These are phyloP conservation scores for Rubia yunnanensis DNA, from an alignment of 257 asterid genomes.

Conservation along the genomic window DNA sequence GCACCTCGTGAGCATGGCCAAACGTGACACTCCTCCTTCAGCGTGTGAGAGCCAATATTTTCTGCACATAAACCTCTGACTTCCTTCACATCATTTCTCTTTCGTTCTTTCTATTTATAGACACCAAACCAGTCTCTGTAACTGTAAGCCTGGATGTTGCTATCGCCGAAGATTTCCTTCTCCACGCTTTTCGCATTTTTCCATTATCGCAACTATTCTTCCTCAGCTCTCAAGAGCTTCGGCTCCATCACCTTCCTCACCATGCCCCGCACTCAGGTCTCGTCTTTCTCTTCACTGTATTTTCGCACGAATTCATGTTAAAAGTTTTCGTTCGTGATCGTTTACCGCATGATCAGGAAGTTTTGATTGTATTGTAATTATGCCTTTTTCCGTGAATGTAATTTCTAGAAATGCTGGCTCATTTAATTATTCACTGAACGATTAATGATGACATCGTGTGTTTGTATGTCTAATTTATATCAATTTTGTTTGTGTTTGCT, in stretches of 20 bases:
- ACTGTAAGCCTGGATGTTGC: slow-evolving; percentile 40
- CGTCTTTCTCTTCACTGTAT: background rate
- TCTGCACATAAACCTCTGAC: background rate
- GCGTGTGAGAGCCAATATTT: too few species aligned
- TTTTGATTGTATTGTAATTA: background rate
- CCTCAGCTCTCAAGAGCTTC: slow-evolving; percentile 20
- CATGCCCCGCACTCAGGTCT: slow-evolving; percentile 62
- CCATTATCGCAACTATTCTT: background rate
- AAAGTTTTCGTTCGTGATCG: background rate
- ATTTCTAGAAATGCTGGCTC: background rate
- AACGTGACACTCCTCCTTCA: too few species aligned
- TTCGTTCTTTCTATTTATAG: slow-evolving; percentile 10
- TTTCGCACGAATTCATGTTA: background rate
- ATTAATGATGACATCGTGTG: background rate
- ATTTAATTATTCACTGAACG: background rate
- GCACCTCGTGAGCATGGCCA: too few species aligned
- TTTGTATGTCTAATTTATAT: background rate
- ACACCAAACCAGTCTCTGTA: background rate
- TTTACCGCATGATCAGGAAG: too few species aligned
- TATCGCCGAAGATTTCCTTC: slow-evolving; percentile 24
- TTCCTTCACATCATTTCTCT: background rate
- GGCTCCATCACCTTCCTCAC: slow-evolving; percentile 16
- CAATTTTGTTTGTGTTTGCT: background rate
- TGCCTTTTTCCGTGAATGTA: too few species aligned
- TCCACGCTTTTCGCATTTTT: slow-evolving; percentile 1